Evolutionary conservation across 106 monocot species (phyloP).

Genomic region (Dendrobium huoshanense): DNA sequence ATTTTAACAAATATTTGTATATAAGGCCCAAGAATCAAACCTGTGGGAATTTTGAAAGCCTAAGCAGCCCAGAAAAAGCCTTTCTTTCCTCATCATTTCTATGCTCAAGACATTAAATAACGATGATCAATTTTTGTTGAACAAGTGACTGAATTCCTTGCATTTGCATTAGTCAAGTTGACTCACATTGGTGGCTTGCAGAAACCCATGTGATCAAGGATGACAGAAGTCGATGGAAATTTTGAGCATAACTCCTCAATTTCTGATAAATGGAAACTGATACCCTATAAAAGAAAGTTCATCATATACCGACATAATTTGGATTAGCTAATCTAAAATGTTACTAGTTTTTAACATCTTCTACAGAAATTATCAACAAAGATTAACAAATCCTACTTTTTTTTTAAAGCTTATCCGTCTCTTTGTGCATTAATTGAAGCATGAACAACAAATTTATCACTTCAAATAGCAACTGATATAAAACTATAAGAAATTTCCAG

Average conservation of each 20-base stretch:
- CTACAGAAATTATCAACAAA: no score
- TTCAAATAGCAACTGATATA: no score
- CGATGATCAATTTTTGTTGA: neutral
- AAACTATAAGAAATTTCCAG: no score
- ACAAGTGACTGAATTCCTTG: neutral
- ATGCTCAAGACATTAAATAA: slow-evolving; percentile 2
- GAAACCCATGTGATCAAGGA: slow-evolving; percentile 78
- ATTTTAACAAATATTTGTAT: no score
- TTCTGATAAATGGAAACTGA: slow-evolving; percentile 57
- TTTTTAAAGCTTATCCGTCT: no score
- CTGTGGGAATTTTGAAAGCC: slow-evolving; percentile 74
- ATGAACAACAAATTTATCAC: no score
- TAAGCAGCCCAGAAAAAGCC: slow-evolving; percentile 40
- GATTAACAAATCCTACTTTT: no score
- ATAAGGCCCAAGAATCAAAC: slow-evolving; percentile 20
- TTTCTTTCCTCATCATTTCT: slow-evolving; percentile 57
- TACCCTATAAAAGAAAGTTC: slow-evolving; percentile 40
- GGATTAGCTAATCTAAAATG: no score
- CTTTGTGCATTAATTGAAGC: no score
- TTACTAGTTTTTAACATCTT: no score
- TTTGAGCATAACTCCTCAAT: slow-evolving; percentile 67
- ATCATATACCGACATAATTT: no score
- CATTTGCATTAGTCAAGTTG: neutral
- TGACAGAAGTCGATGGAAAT: slow-evolving; percentile 64
- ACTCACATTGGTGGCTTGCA: slow-evolving; percentile 69